Base-by-base conservation (phyloP, 140 eudicot species). In the Erigeron philadelphicus region DNA sequence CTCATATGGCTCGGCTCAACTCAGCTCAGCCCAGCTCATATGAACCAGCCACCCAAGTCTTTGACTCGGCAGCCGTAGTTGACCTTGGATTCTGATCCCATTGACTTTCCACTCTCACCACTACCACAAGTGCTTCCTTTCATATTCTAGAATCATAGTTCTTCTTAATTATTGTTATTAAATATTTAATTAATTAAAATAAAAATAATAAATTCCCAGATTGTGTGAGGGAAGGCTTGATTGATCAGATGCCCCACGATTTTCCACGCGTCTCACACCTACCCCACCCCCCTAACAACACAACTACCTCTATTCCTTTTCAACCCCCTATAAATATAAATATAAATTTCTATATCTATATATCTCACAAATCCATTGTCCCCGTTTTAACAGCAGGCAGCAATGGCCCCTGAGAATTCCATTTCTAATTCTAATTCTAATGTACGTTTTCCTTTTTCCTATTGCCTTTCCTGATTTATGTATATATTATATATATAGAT, bases 231-330 rank as follows among this genome's bases (percentile, higher is more conserved):
- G 15, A 11, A 13, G 52, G 52, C 3, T 15, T 11, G 0, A 50
- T 15, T 11, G 1, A 52, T 15, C 9, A 13, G 19, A 52, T 8
- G 45, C 21, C 21, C 76, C 65, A 76, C 71, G 80, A 62, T 43
- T 17, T 11, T 53, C 8, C 73, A 76, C 81, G 81, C 81, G 73
- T 76, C 67, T 76, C 66, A 67, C 63, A 77, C 77, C 81, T 71
- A 77, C 81, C 65, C n/a, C 55, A 13, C 64, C 62, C 68, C 25
- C 50, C 67, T 52, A 3, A 49, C 7, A 23, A 21, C 15, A 17
- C 74, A 75, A 31, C 38, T 31, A 31, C 4, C 38, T 31, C 38
- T 31, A 31, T 31, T 31, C 38, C 4, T 31, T 31, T 4, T 4
- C 38, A 31, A 31, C 38, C 38, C 38, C 68, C 70, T 48, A 75